Evolutionary conservation across 2,329 filamentous ascomycete species (phyloP), one percentile per base, ranked within the genome.

Genomic region (Zymoseptoria ardabiliae): DNA sequence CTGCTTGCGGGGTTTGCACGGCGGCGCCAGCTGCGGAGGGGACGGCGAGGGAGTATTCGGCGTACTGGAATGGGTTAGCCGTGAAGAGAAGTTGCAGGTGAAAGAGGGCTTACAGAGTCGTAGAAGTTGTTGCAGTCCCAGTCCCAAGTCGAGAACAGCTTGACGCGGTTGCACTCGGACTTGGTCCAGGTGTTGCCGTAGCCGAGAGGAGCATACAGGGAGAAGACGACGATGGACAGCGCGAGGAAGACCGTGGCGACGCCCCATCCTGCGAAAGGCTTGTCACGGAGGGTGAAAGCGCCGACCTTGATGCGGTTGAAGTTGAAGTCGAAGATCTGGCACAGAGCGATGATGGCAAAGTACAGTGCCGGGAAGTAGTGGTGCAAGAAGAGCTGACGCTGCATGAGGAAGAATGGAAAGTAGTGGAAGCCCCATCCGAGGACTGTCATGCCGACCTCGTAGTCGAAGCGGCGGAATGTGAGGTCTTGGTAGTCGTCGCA

Each of bases 321-420:
- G 58, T 85, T 73, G 71, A 91, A 97, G 76, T 99, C 94, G 75
- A 91, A 93, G 54, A 89, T 83, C 75, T 97, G 93, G 75, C 88
- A 94, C 58, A 97, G 82, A 8, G 89, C 86, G 66, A 97, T 87
- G 69, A 99, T 86, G 63, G 89, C 91, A 73, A 99, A 99, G 78
- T 96, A 96, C 13, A 99, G 84, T 2, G 94, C 94, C 0, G 94
- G 94, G 76, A 99, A 94, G 76, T 99, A 99, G 78, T 99, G 94
- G 76, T 99, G 94, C 63, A 99, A 81, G 82, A 99, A 99, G 41
- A 99, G 86, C 77, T 99, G 94, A 68, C 94, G 91, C 73, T 94
- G 86, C 94, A 99, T 97, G 59, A 99, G 83, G 79, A 86, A 99
- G 80, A 99, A 99, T 10, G 94, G 94, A 81, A 99, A 97, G 80